Base-by-base conservation (phyloP, 352 stramenopile genomes). In the Thalassiosira hispida region DNA sequence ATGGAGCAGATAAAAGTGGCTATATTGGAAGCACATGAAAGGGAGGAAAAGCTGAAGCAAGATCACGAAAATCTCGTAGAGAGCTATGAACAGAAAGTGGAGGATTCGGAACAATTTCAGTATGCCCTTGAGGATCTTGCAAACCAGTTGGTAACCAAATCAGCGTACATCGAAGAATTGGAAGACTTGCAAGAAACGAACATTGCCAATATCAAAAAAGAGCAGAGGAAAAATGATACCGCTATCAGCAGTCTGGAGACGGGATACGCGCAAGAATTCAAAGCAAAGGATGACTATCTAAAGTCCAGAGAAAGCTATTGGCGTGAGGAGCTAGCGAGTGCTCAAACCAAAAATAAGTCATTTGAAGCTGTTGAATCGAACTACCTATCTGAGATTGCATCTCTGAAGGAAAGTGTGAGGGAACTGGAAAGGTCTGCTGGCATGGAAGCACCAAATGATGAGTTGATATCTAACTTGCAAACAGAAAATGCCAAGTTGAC, bases 121-220 rank as follows among this genome's bases (percentile, higher is more conserved):
- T 38, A 16, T 12, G 38, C 47, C 6, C 38, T 79, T 14, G 40
- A 65, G 2, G 61, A 84, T 12, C 35, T 84, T 23, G 59, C 63
- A 9, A 18, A 53, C 20, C 57, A 65, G 63, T 70, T 71, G 12
- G 22, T 33, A 18, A 56, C 25, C 7, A 64, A 71, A 25, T 46
- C 49, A 0, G 47, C 57, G 20, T 61, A 53, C 5, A 57, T 75
- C 4, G 46, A 74, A 40, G 46, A 70, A 29, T 12, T 72, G 18
- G 18, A 81, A 23, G 53, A 63, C 12, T 35, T 53, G 35, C 46
- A 70, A 51, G 62, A 18, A 16, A 52, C n/a, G 9, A 49, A 60
- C 44, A 61, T 73, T 20, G 44, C 57, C 6, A 25, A 46, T 2
- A n/a, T 77, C 0, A 47, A 56, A 7, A 35, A 56, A 16, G 7